Base-by-base conservation (phyloP, 176 grass and related monocot species). In the Cenchrus americanus region DNA sequence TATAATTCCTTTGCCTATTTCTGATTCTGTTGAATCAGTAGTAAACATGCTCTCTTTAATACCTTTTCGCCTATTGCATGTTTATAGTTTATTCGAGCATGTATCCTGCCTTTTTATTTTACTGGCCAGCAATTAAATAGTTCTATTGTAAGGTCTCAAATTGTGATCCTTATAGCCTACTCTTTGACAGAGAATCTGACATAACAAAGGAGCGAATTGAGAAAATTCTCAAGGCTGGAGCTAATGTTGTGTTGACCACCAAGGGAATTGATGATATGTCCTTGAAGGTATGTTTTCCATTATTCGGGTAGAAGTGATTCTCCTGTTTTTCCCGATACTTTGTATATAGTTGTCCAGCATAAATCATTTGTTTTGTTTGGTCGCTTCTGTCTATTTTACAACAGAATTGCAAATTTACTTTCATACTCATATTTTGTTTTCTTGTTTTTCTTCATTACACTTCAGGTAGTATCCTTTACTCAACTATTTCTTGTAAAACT, bases 201-300 rank as follows among this genome's bases (percentile, higher is more conserved):
- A 93, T 98, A 51, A 98, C 89, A 57, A 98, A 98, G 74, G 95
- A 98, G 76, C 85, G 90, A 37, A 98, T 98, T 76, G 90, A 93
- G 48, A 94, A 92, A 75, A 78, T 94, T 89, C 78, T 94, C 24
- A 98, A 91, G 84, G 70, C 92, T 73, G 92, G 95, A 42, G 95
- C 92, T 73, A 94, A 98, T 79, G 90, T 93, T 82, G 92, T 98
- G 49, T 81, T 97, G 48, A 95, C 92, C 70, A 94, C 92, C 26
- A 98, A 98, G 50, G 92, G 95, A 85, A 98, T 98, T 70, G 95
- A 98, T 91, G 92, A 98, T 88, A 97, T 94, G 95, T 88, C 95
- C 17, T 44, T 98, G 24, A 98, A 94, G 79, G 95, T 88, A 88
- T 86, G 92, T 73, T 77, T 37, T 75, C 61, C 15, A 73, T 52